These are phyloP conservation scores for Nemania serpens DNA, from an alignment of 2,329 filamentous ascomycete species.

Conservation along the genomic window DNA sequence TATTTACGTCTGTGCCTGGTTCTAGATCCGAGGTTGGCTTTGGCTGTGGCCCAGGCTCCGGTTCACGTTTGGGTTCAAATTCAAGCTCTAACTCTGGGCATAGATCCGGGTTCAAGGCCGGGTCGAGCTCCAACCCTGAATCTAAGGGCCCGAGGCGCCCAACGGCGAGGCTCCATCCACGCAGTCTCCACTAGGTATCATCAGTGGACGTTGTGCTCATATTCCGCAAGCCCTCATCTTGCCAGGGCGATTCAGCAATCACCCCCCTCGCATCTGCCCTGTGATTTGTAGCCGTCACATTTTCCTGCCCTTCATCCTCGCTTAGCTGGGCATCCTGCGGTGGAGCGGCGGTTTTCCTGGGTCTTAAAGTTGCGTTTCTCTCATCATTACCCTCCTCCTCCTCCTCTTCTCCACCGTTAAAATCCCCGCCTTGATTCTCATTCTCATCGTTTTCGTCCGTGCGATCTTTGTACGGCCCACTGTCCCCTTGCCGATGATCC, in stretches of 20 bases:
- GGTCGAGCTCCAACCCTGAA: not conserved
- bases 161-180: slow-evolving; percentile 20
- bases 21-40: not conserved
- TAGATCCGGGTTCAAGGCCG: not conserved
- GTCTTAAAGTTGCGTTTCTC: slow-evolving; percentile 11
- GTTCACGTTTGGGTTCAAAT: not conserved
- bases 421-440: not conserved
- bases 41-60: no score
- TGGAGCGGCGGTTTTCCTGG: slow-evolving; percentile 4
- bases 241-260: slow-evolving; percentile 22
- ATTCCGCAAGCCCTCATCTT: slow-evolving; percentile 12
- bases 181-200: slow-evolving; percentile 20
- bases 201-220: not conserved
- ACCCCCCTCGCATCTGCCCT: not conserved
- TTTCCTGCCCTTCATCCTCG: slow-evolving; percentile 26
- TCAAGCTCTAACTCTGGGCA: not conserved
- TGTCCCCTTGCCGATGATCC: slow-evolving; percentile 9
- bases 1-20: not conserved
- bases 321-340: slow-evolving; percentile 20
- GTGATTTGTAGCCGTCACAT: not conserved
- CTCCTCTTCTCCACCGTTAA: not conserved
- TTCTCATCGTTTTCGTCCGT: slow-evolving; percentile 13
- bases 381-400: slow-evolving; percentile 1
- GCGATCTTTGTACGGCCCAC: slow-evolving; percentile 16
- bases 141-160: not conserved